Conservation (phyloP, 306 rosid genomes). For the Acacia confusa region DNA sequence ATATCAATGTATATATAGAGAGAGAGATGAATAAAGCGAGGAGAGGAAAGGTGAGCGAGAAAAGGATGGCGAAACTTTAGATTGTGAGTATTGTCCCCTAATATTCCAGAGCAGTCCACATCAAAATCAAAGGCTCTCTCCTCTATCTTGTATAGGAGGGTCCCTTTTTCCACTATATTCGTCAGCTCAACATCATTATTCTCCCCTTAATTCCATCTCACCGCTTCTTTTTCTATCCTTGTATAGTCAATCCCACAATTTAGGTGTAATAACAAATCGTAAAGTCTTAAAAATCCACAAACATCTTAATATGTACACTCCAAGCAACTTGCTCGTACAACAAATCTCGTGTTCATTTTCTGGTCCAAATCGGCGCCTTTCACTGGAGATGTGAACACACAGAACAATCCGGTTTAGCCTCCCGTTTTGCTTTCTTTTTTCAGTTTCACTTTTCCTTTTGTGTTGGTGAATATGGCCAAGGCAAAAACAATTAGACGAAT, state of each 20-base stretch:
- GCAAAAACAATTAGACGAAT: neutral
- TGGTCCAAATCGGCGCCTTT: slow-evolving; percentile 2
- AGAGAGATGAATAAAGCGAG: slow-evolving; percentile 19
- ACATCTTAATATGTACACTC: neutral
- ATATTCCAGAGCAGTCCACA: slow-evolving; percentile 76
- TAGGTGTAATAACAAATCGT: slow-evolving; percentile 20
- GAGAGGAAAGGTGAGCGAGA: slow-evolving; percentile 37
- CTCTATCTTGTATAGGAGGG: slow-evolving; percentile 47
- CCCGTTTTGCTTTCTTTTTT: neutral
- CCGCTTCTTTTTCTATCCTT: too few species aligned
- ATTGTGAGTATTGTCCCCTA: slow-evolving; percentile 69
- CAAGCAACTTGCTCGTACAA: slow-evolving; percentile 1
- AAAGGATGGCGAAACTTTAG: slow-evolving; percentile 57
- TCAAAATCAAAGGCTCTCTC: slow-evolving; percentile 58
- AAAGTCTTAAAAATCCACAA: neutral
- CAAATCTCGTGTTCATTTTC: neutral
- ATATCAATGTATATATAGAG: slow-evolving; percentile 10
- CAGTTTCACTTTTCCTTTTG: neutral
- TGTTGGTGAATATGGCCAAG: neutral
- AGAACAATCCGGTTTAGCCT: neutral
- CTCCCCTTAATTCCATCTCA: neutral
- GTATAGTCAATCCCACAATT: slow-evolving; percentile 1
- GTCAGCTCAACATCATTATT: neutral
- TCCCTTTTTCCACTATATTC: slow-evolving; percentile 47
- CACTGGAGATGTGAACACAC: neutral